A percentile compares a stretch with the other conserved stretches of the same genome.
Conservation (phyloP, 768 basidiomycete species). For the Tricholoma hemisulphureum region DNA sequence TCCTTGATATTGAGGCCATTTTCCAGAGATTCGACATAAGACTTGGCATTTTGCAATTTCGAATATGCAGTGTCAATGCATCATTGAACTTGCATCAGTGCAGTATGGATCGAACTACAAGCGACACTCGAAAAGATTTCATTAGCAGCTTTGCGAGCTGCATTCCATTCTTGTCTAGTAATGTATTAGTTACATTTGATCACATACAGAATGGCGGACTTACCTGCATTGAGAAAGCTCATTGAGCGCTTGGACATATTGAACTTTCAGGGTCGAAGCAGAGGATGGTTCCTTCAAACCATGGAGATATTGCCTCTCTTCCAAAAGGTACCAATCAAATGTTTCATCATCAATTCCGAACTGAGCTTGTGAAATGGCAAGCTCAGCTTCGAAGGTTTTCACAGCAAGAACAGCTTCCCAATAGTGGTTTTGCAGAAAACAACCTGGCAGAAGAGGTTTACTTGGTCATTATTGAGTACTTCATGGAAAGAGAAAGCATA, state of each 20-base stretch:
- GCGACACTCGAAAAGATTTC: too few relatives aligned
- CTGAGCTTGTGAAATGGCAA: background rate
- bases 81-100: background rate
- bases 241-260: background rate
- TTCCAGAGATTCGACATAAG: background rate
- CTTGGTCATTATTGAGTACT: background rate
- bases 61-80: background rate
- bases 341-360: background rate
- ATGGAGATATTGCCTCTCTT: background rate
- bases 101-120: background rate
- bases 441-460: background rate
- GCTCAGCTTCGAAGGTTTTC: background rate
- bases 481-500: background rate
- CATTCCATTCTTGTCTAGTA: background rate
- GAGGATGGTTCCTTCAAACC: background rate
- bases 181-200: background rate
- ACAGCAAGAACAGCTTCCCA: background rate
- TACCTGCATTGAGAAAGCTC: background rate
- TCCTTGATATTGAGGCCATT: background rate
- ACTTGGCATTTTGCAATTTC: background rate
- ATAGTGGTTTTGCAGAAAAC: background rate
- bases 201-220: background rate
- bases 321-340: background rate
- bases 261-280: background rate
- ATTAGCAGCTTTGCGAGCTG: background rate